phyloP scores from a whole-genome alignment of 805 yeast species.

The Cyberlindnera suaveolens region DNA sequence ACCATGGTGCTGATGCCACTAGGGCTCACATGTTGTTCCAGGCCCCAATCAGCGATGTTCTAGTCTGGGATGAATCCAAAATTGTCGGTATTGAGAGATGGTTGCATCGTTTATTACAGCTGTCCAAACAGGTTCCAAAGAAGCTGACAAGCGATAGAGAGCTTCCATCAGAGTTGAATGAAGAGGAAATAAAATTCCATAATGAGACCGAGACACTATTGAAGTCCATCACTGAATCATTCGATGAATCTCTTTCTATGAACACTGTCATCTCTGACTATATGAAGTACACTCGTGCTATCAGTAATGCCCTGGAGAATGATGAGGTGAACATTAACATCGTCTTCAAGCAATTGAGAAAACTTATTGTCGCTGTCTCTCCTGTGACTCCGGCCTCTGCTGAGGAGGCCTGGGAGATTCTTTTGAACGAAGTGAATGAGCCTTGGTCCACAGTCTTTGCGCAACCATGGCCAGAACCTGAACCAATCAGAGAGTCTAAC shows the following conservation, averaged over 20 bases:
- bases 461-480: constrained; percentile 60
- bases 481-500: constrained; percentile 31
- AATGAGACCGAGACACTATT: constrained; percentile 47
- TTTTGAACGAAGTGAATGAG: constrained; percentile 23
- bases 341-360: constrained; percentile 42
- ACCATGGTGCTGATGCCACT: constrained; percentile 89
- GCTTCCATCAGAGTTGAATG: constrained; percentile 16
- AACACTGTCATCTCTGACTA: constrained; percentile 86
- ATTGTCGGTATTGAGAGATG: constrained; percentile 87
- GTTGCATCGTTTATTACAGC: constrained; percentile 52
- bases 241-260: constrained; percentile 52
- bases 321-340: constrained; percentile 33
- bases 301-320: constrained; percentile 34
- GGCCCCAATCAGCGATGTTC: constrained; percentile 77
- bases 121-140: constrained; percentile 15
- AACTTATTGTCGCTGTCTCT: constrained; percentile 55
- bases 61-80: constrained; percentile 87
- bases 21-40: constrained; percentile 90
- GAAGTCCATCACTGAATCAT: constrained; percentile 49
- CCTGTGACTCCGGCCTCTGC: constrained; percentile 80
- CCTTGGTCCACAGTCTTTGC: constrained; percentile 46
- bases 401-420: constrained; percentile 73
- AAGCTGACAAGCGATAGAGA: neutral
- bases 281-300: constrained; percentile 69
- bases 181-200: constrained; percentile 48